Base-by-base conservation (phyloP, 2,329 filamentous ascomycete species). In the Biscogniauxia sp. region DNA sequence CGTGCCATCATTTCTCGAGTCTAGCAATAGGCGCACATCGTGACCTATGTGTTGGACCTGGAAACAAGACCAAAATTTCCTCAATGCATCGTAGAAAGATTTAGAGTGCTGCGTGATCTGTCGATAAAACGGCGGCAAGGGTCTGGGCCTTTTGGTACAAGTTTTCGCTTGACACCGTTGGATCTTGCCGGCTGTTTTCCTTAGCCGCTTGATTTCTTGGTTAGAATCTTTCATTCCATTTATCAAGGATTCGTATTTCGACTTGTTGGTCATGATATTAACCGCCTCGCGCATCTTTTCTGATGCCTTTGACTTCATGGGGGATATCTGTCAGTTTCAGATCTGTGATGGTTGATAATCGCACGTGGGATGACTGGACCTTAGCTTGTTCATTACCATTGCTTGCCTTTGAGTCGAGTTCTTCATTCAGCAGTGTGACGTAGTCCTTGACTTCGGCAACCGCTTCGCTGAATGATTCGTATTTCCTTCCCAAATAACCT, bases 121-220 rank as follows among this genome's bases (percentile, higher is more conserved):
- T 4, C 55, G 55, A 20, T 60, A 62, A 2, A n/a, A 55, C 13
- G 26, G 26, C 11, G 59, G 59, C 9, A 61, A 45, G 19, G 59
- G 55, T 9, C 59, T 15, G 28, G 51, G 25, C 25, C 51, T 26
- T 41, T 57, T 57, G 2, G 19, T 26, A 26, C n/a, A 45, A 37
- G 25, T 15, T 37, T 15, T 60, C 19, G 26, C 17, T 5, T 51
- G 54, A 6, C 52, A 49, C 19, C 20, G 37, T 19, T 62, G 54
- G 45, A 65, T 45, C 32, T 61, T 61, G 13, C 52, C 53, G n/a
- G 61, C 59, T 15, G 57, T 57, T 41, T 63, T 63, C 15, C 61
- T 54, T 25, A 63, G 55, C 53, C 61, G 54, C 49, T 63, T 65
- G 28, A 65, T 50, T 11, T 63, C 63, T 20, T 61, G 41, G 32